Evolutionary conservation across 257 asterid species (phyloP).

Genomic region (Verbena officinalis): DNA sequence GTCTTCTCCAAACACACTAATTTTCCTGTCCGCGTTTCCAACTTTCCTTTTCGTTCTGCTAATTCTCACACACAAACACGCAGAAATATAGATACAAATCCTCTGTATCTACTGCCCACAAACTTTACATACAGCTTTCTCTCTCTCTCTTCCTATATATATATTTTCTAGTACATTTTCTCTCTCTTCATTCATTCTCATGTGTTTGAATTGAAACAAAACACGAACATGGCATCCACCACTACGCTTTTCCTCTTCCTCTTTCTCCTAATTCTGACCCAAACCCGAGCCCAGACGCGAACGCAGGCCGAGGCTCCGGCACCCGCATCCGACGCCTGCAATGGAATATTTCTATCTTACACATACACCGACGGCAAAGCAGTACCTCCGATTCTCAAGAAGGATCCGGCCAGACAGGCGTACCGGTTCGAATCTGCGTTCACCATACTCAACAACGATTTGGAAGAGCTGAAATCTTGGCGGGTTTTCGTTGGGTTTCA

Average conservation of each 20-base stretch:
- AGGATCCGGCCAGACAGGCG: constrained; percentile 47
- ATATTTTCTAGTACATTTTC: background rate
- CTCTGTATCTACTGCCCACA: background rate
- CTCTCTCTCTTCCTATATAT: constrained; percentile 13
- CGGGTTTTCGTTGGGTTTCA: constrained; percentile 80
- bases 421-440: constrained; percentile 78
- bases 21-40: constrained; percentile 51
- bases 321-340: constrained; percentile 58
- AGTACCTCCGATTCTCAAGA: constrained; percentile 55
- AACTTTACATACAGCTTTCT: constrained; percentile 19
- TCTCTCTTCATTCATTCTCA: constrained; percentile 32
- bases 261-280: constrained; percentile 25
- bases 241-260: constrained; percentile 19
- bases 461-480: constrained; percentile 76
- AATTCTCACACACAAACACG: constrained; percentile 4
- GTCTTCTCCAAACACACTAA: constrained; percentile 30
- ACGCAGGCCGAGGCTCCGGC: constrained; percentile 39
- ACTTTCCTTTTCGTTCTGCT: constrained; percentile 22
- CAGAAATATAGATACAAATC: background rate
- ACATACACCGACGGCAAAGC: constrained; percentile 43
- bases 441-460: constrained; percentile 64
- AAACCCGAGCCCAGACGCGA: constrained; percentile 37
- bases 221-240: constrained; percentile 36
- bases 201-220: constrained; percentile 33
- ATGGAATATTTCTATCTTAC: constrained; percentile 65